Conservation (phyloP, 495 filamentous ascomycete genomes). For the Talaromyces stipitatus region DNA sequence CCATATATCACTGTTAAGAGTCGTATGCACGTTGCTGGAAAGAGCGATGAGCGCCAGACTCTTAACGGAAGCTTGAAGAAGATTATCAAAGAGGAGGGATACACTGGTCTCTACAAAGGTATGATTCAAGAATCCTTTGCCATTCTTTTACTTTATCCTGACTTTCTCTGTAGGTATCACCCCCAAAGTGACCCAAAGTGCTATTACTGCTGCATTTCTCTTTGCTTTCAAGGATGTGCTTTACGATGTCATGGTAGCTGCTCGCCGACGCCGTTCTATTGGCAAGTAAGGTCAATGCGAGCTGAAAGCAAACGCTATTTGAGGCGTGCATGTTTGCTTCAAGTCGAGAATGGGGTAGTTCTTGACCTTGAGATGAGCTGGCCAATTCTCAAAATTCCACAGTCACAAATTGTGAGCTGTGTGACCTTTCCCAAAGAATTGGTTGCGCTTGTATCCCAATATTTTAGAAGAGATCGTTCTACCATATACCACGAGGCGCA, state of each 20-base stretch:
- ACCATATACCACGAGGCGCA: neutral
- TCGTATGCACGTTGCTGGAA: conserved; percentile 82
- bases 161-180: conserved; percentile 58
- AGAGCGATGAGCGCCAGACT: conserved; percentile 57
- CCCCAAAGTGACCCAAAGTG: conserved; percentile 92
- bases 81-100: conserved; percentile 84
- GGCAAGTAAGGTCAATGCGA: conserved; percentile 18
- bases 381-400: neutral
- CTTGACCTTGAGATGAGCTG: too few relatives aligned
- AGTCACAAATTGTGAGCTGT: neutral
- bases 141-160: conserved; percentile 14
- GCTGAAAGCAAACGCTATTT: neutral
- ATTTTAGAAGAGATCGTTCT: neutral
- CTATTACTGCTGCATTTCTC: conserved; percentile 90
- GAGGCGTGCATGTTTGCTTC: neutral
- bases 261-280: conserved; percentile 40
- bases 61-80: conserved; percentile 66
- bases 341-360: too few relatives aligned
- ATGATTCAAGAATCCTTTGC: conserved; percentile 6
- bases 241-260: conserved; percentile 53
- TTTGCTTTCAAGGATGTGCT: conserved; percentile 97
- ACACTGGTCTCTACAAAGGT: conserved; percentile 87
- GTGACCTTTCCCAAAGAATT: neutral
- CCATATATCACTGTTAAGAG: conserved; percentile 98
- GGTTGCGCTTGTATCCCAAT: neutral